A percentile compares a stretch with the other conserved stretches of the same genome.
Evolutionary conservation across 768 basidiomycete species (phyloP).

Genomic region (Kondoa subrosea): DNA sequence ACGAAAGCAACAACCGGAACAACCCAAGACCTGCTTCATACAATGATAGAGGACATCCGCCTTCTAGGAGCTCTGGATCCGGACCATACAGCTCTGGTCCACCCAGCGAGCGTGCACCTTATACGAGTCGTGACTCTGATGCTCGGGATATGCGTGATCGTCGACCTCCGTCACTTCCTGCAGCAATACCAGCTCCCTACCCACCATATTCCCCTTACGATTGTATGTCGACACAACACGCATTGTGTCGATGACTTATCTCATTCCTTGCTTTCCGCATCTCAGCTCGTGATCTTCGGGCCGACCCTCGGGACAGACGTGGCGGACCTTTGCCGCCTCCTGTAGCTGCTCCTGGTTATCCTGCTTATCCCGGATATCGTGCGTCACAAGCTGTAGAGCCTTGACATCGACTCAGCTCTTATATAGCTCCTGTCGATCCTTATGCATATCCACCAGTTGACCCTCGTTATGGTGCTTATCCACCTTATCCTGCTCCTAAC

Average conservation of each 20-base stretch:
- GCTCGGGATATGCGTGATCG: background rate
- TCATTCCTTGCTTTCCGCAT: background rate
- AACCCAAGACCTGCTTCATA: background rate
- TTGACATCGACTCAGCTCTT: too few species aligned
- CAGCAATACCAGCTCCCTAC: background rate
- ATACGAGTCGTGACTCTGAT: background rate
- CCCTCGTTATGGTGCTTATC: background rate
- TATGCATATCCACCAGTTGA: background rate
- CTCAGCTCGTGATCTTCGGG: background rate
- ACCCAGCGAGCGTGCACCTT: background rate
- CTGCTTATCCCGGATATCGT: background rate
- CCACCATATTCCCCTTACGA: background rate
- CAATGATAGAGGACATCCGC: background rate
- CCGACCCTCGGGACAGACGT: background rate
- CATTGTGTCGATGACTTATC: background rate
- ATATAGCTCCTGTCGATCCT: background rate
- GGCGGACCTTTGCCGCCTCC: background rate
- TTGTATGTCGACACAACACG: too few species aligned
- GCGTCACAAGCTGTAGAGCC: background rate
- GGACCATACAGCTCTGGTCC: too few species aligned
- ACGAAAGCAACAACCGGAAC: too few species aligned
- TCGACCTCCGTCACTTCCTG: background rate
- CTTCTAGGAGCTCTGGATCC: too few species aligned
- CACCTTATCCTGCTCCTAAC: too few species aligned
- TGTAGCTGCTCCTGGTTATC: background rate